Base-by-base conservation (phyloP, 169 alveolate genomes). In the Cryptosporidium ubiquitum region DNA sequence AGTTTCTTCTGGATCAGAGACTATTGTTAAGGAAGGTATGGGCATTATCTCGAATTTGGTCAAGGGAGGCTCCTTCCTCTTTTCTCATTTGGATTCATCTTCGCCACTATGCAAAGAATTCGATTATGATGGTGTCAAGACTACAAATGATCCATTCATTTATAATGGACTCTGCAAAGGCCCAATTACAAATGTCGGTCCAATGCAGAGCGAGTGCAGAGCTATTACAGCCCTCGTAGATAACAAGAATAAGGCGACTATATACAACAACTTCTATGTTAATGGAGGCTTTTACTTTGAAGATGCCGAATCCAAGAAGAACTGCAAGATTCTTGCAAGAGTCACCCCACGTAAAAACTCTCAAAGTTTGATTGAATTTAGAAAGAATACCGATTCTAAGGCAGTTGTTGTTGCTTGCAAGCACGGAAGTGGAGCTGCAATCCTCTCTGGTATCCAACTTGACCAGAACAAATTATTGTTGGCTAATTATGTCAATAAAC, bases 391-490 rank as follows among this genome's bases (percentile, higher is more conserved):
- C 3, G 14, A 58, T 29, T 47, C 73, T 2, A 35, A 61, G 51
- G 79, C 89, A 6, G n/a, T 79, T 26, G 23, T 79, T 20, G 75
- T 79, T 35, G 68, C 61, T 6, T 79, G 89, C 40, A 61, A 20
- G 55, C 68, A 61, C 61, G 89, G 89, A 40, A 40, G 61, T 20
- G 89, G 89, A 18, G 79, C 75, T 0, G 89, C 75, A 0, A 79
- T 79, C 23, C 52, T 79, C 66, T 61, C 89, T 2, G 73, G 73
- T 6, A n/a, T 79, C 29, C 74, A 79, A 12, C 26, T 79, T n/a
- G 89, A 79, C 31, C 73, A 79, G 40, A 79, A 79, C 20, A 18
- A 16, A 26, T 31, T 51, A 31, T 79, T 79, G 35, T 20, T 79
- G 47, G 23, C 7, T 0, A 0, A 16, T 16, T 18, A 44, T 12